A percentile compares a stretch with the other conserved stretches of the same genome.
Evolutionary conservation across 164 flowering plant species (phyloP).

Genomic region (Berberis vulgaris): DNA sequence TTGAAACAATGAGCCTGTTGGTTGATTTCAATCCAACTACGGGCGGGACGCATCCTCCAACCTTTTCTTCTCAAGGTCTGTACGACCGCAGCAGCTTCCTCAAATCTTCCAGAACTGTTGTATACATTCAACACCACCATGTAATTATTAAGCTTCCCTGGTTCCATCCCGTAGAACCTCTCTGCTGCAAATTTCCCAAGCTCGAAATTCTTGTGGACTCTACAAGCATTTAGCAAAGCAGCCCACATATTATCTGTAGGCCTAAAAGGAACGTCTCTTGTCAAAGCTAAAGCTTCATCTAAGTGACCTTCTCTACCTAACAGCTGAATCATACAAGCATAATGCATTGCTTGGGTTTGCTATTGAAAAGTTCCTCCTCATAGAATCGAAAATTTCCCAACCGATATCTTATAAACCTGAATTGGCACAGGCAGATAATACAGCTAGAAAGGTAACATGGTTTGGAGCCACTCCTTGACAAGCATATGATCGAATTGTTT

Average conservation of each 20-base stretch:
- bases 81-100: slow-evolving; percentile 58
- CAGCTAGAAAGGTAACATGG: slow-evolving; percentile 30
- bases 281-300: slow-evolving; percentile 67
- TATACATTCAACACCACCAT: slow-evolving; percentile 71
- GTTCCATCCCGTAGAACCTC: slow-evolving; percentile 61
- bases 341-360: slow-evolving; percentile 78
- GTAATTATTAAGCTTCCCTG: slow-evolving; percentile 66
- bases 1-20: slow-evolving; percentile 40
- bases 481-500: slow-evolving; percentile 21
- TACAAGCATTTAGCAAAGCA: slow-evolving; percentile 71
- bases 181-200: slow-evolving; percentile 86
- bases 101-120: slow-evolving; percentile 38
- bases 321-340: slow-evolving; percentile 70
- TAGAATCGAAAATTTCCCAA: slow-evolving; percentile 66
- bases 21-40: slow-evolving; percentile 75
- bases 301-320: slow-evolving; percentile 61
- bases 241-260: slow-evolving; percentile 87
- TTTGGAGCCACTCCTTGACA: slow-evolving; percentile 24
- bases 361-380: slow-evolving; percentile 41
- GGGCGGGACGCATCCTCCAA: slow-evolving; percentile 50
- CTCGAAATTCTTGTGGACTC: slow-evolving; percentile 58
- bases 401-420: slow-evolving; percentile 40
- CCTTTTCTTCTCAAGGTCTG: slow-evolving; percentile 54
- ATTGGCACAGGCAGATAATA: slow-evolving; percentile 38
- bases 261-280: slow-evolving; percentile 52